Conservation (phyloP, 371 early-diverging fungal genomes). For the Actinomucor elegans region DNA sequence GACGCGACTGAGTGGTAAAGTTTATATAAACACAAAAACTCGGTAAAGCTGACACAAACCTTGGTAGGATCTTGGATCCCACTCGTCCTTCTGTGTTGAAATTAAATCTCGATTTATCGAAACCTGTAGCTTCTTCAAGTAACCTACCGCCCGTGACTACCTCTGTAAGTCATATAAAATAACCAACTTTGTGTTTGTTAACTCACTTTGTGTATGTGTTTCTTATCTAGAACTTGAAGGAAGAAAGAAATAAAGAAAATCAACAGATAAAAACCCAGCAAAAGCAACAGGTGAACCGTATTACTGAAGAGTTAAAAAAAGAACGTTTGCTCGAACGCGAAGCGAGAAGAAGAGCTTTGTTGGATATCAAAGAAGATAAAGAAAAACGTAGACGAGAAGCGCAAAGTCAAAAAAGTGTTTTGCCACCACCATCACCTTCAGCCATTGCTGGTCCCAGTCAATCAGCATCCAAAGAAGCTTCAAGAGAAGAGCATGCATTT, state of each 20-base stretch:
- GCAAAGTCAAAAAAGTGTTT: neutral
- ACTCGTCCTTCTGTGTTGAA: neutral
- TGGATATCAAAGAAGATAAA: slow-evolving; percentile 32
- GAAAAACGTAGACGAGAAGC: slow-evolving; percentile 13
- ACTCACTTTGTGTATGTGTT: neutral
- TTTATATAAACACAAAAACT: no score
- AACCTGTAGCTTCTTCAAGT: neutral
- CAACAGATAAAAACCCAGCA: neutral
- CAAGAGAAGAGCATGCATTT: slow-evolving; percentile 5
- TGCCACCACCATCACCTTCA: neutral
- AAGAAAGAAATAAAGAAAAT: neutral
- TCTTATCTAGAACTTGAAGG: neutral
- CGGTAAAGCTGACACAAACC: neutral
- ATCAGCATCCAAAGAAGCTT: neutral
- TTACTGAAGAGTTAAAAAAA: slow-evolving; percentile 6
- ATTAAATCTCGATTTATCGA: neutral
- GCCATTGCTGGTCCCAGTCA: neutral
- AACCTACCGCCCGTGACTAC: neutral
- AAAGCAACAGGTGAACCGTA: slow-evolving; percentile 3
- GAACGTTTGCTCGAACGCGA: slow-evolving; percentile 16
- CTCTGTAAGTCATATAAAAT: neutral
- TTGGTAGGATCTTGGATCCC: slow-evolving; percentile 5
- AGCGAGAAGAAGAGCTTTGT: slow-evolving; percentile 16
- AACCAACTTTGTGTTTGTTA: neutral
- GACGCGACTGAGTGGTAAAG: slow-evolving; percentile 37